Conservation (phyloP, 345 rosid genomes). For the Populus pruinosa region DNA sequence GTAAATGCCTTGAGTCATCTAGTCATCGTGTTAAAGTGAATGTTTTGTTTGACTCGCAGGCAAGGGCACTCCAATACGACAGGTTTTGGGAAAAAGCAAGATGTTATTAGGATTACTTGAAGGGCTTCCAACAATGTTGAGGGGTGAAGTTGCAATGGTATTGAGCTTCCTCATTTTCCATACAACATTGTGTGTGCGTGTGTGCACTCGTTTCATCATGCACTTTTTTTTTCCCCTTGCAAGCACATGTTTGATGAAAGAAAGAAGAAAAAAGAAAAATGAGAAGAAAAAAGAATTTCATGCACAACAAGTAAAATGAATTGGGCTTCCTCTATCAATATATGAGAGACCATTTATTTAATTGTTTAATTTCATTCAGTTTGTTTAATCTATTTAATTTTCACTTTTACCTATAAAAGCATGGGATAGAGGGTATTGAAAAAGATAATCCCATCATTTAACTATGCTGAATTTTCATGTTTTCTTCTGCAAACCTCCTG, state of each 20-base stretch:
- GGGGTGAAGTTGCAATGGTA: constrained; percentile 98
- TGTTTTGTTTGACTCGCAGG: constrained; percentile 40
- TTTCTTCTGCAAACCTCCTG: neutral
- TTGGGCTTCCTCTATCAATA: neutral
- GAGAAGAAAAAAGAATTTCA: neutral
- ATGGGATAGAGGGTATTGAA: neutral
- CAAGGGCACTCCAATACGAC: constrained; percentile 66
- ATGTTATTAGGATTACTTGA: constrained; percentile 79
- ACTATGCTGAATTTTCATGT: neutral
- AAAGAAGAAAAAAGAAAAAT: neutral
- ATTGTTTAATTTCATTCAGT: neutral
- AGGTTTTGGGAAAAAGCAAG: constrained; percentile 88
- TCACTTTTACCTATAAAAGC: neutral
- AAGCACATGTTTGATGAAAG: neutral
- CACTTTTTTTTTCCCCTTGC: no score
- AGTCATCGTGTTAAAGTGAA: constrained; percentile 12
- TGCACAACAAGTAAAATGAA: neutral
- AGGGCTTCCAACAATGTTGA: constrained; percentile 88
- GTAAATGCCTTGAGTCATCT: neutral
- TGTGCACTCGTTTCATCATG: no score
- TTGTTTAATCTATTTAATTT: neutral
- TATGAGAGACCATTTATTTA: neutral
- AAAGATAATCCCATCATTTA: neutral
- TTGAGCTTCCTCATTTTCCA: constrained; percentile 1
- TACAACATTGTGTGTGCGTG: neutral